phyloP scores from a whole-genome alignment of 1,284 basidiomycete species.

The Malassezia sympodialis region DNA sequence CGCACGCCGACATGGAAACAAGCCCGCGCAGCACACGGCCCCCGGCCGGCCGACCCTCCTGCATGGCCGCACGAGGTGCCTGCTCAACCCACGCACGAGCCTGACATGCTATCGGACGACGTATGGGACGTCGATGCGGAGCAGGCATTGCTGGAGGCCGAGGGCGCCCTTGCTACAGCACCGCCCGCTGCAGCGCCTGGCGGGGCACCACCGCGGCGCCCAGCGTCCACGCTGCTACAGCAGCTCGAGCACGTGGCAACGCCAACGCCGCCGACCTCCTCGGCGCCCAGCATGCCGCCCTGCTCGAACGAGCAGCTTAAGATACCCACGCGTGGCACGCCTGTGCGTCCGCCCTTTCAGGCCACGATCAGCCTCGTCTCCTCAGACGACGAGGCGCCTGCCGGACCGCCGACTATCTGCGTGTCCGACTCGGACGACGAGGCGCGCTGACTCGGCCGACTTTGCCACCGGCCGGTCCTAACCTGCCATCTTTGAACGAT shows the following conservation, averaged over 20 bases:
- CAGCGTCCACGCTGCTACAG: slow-evolving; percentile 5
- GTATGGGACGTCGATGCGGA: slow-evolving; percentile 14
- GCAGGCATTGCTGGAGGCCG: slow-evolving; percentile 8
- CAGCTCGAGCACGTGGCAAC: not conserved
- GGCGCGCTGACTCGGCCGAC: slow-evolving; percentile 5
- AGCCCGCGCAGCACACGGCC: not conserved
- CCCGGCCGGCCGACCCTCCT: not conserved
- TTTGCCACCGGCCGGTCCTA: not conserved
- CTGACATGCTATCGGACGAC: not conserved
- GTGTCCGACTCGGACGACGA: not conserved
- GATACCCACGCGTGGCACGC: not conserved
- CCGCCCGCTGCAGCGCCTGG: not conserved
- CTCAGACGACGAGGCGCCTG: not conserved
- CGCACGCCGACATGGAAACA: not conserved
- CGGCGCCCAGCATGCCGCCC: not conserved
- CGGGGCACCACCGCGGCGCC: not conserved
- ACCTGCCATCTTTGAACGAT: not conserved
- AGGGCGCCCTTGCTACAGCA: not conserved
- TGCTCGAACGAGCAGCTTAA: not conserved
- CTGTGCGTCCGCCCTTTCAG: not conserved
- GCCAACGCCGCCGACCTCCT: not conserved
- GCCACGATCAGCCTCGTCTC: not conserved
- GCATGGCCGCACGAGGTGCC: not conserved
- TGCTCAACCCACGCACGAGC: not conserved
- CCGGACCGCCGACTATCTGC: not conserved